Evolutionary conservation across 352 stramenopile species (phyloP).

Genomic region (Phytophthora gonapodyides): DNA sequence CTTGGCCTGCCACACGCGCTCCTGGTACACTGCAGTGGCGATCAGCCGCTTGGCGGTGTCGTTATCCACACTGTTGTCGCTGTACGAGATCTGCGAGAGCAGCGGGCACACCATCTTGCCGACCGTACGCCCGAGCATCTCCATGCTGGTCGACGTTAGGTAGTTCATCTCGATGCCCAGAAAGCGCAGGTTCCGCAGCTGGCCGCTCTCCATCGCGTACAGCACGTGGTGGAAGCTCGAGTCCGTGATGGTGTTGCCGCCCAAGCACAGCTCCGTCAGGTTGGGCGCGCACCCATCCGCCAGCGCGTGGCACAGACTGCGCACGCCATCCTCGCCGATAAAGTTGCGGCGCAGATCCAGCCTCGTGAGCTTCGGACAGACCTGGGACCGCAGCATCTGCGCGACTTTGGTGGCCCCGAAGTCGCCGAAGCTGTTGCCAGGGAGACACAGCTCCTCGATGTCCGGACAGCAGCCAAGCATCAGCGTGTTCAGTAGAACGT

Average conservation of each 20-base stretch:
- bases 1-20: constrained; percentile 66
- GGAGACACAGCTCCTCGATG: constrained; percentile 79
- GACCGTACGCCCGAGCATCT: constrained; percentile 84
- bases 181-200: constrained; percentile 67
- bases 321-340: constrained; percentile 80
- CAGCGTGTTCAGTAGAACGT: constrained; percentile 82
- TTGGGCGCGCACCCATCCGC: constrained; percentile 70
- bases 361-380: constrained; percentile 77
- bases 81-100: constrained; percentile 89
- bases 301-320: constrained; percentile 71
- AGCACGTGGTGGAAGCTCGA: constrained; percentile 85
- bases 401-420: constrained; percentile 82
- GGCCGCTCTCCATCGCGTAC: constrained; percentile 78
- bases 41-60: constrained; percentile 76
- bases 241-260: constrained; percentile 84
- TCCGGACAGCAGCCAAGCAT: constrained; percentile 78
- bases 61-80: constrained; percentile 83
- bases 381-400: constrained; percentile 79
- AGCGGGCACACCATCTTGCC: constrained; percentile 79
- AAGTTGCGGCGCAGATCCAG: constrained; percentile 87
- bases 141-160: constrained; percentile 78
- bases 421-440: constrained; percentile 86
- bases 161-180: constrained; percentile 90
- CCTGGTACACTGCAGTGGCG: constrained; percentile 74
- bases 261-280: constrained; percentile 77